Evolutionary conservation across 352 stramenopile species (phyloP), one percentile per base, ranked within the genome.

Genomic region (Pythium apleroticum): DNA sequence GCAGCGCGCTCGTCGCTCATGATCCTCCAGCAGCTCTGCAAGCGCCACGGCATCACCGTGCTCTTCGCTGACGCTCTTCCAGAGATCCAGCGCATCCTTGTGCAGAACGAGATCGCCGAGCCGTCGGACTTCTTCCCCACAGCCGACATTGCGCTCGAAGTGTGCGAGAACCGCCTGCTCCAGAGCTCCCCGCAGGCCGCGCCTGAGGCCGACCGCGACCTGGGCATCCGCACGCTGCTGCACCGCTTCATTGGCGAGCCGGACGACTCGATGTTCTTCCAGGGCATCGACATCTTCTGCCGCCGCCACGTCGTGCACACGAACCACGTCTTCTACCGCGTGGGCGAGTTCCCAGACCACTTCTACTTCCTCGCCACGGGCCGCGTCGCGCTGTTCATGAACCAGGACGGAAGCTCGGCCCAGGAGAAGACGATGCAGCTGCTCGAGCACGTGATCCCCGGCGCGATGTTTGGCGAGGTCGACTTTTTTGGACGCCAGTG

Each of bases 401-500:
- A 92, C 63, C 76, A 83, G 17, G 84, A 93, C 22, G 81, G 76
- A 25, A 83, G 73, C 52, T 73, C 76, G n/a, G 61, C 65, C 4
- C 73, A 76, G 6, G 71, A 77, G 1, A 86, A 85, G 58, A 53
- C 74, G 17, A 53, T 93, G 28, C 75, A 77, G 39, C 56, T 88
- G 56, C 54, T 93, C 10, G 83, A 93, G 63, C 81, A 83, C 30
- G 84, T 92, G 43, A 79, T 90, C 19, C 80, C 85, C 0, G 85
- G 83, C 10, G 84, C 84, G 31, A 90, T 94, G 78, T 96, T 96
- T 66, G 87, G 87, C 24, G 87, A 96, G 59, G 85, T 93, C 3
- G 87, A 96, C 57, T 96, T 96, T 59, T 93, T 95, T 52, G 79
- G 84, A 31, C 67, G 70, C 20, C 87, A 95, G 60, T 78, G 76